Percentiles rank a stretch among this genome's conserved stretches.
Evolutionary conservation across 148 eudicot species (phyloP).

Genomic region (Silene latifolia): DNA sequence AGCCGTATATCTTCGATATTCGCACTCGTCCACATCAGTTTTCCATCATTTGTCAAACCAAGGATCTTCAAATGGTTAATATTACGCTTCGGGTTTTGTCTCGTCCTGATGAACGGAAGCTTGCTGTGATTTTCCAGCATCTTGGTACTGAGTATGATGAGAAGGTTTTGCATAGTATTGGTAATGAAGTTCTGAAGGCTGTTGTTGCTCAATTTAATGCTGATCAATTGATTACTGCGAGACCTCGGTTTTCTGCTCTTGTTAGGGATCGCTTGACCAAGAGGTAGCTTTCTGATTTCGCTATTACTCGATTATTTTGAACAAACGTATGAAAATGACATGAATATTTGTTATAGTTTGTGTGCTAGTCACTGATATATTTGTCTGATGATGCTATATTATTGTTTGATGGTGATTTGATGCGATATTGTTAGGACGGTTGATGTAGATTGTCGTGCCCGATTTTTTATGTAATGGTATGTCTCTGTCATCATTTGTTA

Average conservation of each 20-base stretch:
- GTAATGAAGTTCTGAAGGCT: constrained; percentile 83
- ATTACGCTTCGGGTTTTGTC: constrained; percentile 75
- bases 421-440: neutral
- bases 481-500: too few species aligned
- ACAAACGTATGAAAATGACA: too few species aligned
- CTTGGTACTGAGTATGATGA: constrained; percentile 81
- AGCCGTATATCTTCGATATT: constrained; percentile 79
- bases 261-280: constrained; percentile 63
- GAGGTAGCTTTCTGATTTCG: constrained; percentile 20
- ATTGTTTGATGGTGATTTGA: neutral
- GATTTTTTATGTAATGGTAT: too few species aligned
- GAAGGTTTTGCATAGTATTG: constrained; percentile 85
- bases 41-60: constrained; percentile 73
- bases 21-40: constrained; percentile 84
- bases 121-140: constrained; percentile 58
- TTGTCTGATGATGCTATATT: neutral
- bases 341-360: too few species aligned
- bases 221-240: constrained; percentile 85
- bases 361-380: too few species aligned
- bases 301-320: neutral
- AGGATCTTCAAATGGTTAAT: constrained; percentile 95
- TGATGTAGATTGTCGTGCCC: too few species aligned
- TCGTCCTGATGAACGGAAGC: constrained; percentile 53
- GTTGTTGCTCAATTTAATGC: constrained; percentile 94
- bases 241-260: constrained; percentile 78